Conservation (phyloP, 1,139 yeast genomes). For the Yamadazyma dushanensis region DNA sequence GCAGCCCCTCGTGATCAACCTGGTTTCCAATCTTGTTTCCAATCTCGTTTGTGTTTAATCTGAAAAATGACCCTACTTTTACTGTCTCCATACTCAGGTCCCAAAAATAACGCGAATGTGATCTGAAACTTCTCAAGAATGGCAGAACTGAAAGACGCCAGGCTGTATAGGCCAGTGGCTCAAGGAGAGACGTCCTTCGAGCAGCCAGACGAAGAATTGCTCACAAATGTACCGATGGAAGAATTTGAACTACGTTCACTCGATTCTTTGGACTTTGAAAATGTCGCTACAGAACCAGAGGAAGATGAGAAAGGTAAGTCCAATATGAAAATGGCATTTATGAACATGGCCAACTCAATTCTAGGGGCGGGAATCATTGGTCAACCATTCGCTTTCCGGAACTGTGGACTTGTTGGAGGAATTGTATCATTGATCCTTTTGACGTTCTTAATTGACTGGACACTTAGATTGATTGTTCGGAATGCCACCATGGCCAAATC, state of each 20-base stretch:
- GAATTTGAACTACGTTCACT: constrained; percentile 29
- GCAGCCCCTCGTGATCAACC: too few relatives aligned
- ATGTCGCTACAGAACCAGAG: constrained; percentile 9
- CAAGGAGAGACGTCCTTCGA: constrained; percentile 3
- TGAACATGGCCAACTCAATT: constrained; percentile 95
- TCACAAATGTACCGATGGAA: constrained; percentile 2
- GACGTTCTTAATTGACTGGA: constrained; percentile 84
- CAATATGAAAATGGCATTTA: constrained; percentile 83
- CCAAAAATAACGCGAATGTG: neutral
- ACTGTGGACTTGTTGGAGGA: constrained; percentile 80
- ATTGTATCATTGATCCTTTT: constrained; percentile 57
- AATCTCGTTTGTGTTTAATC: too few relatives aligned
- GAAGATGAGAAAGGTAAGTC: constrained; percentile 31
- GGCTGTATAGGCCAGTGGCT: constrained; percentile 8
- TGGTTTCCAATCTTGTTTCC: too few relatives aligned
- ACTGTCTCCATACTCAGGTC: neutral
- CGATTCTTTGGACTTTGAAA: constrained; percentile 23
- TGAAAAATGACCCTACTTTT: too few relatives aligned
- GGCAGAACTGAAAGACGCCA: neutral
- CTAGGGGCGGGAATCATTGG: constrained; percentile 96
- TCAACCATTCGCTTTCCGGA: constrained; percentile 83
- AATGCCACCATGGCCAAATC: constrained; percentile 79
- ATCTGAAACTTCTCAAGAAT: neutral
- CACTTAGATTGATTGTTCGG: constrained; percentile 71
- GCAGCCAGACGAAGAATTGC: neutral